Evolutionary conservation across 441 rosid species (phyloP).

Genomic region (Rhodomyrtus psidioides): DNA sequence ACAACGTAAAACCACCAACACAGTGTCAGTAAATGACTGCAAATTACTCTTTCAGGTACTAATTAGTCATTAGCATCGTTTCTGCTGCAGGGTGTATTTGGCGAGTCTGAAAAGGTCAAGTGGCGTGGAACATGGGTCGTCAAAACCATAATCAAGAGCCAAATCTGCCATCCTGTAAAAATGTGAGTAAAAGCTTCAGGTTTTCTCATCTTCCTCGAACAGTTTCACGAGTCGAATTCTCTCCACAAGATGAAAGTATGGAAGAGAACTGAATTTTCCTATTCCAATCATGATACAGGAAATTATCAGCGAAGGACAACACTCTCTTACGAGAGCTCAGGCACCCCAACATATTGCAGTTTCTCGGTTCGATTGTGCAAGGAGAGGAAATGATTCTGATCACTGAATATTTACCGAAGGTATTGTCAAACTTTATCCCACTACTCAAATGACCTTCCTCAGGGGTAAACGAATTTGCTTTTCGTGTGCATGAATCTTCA

Average conservation of each 20-base stretch:
- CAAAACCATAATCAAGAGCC: conserved; percentile 43
- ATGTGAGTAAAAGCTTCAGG: conserved; percentile 15
- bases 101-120: conserved; percentile 46
- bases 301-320: conserved; percentile 47
- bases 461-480: not conserved
- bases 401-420: conserved; percentile 46
- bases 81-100: conserved; percentile 33
- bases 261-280: not conserved
- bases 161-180: conserved; percentile 28
- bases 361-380: conserved; percentile 55
- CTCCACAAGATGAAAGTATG: not conserved
- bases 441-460: not conserved
- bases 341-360: conserved; percentile 62
- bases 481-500: not conserved
- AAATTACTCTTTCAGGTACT: not conserved
- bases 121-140: conserved; percentile 72
- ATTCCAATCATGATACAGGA: conserved; percentile 25
- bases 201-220: not conserved
- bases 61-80: not conserved
- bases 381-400: conserved; percentile 50
- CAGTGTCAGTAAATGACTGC: not conserved
- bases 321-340: conserved; percentile 40
- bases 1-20: not conserved
- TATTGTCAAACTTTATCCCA: not conserved
- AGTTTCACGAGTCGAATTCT: not conserved